phyloP scores from a whole-genome alignment of 2,329 filamentous ascomycete species.

The Pseudocercospora eumusae region DNA sequence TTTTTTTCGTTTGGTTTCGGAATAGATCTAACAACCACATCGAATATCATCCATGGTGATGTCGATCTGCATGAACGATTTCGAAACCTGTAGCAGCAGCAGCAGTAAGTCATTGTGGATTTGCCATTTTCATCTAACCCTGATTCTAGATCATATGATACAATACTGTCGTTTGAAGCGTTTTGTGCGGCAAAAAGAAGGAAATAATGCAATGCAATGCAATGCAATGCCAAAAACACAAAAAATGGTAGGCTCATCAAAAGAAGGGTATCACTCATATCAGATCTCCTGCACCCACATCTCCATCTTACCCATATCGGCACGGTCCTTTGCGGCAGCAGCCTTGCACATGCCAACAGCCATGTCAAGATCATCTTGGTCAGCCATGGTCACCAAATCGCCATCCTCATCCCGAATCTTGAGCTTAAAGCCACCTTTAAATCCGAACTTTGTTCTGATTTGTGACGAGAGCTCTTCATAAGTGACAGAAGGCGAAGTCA shows the following conservation, averaged over 20 bases:
- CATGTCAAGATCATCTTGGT: constrained; percentile 95
- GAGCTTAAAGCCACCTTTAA: constrained; percentile 76
- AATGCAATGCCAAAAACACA: too few relatives aligned
- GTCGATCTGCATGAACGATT: constrained; percentile 1
- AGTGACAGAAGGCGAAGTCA: constrained; percentile 71
- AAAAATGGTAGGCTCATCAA: neutral
- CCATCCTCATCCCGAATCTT: constrained; percentile 85
- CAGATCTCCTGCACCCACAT: constrained; percentile 52
- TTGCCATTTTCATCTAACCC: neutral
- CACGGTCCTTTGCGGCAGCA: constrained; percentile 67
- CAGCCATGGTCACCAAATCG: constrained; percentile 95
- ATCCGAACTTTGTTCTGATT: constrained; percentile 82
- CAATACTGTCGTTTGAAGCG: neutral
- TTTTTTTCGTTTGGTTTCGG: neutral
- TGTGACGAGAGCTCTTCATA: constrained; percentile 77
- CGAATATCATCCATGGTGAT: neutral
- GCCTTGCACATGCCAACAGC: constrained; percentile 66
- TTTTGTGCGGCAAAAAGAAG: neutral
- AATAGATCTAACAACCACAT: neutral
- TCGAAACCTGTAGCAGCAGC: neutral
- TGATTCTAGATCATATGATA: neutral
- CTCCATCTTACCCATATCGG: constrained; percentile 92
- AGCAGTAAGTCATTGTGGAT: neutral
- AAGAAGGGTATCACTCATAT: constrained; percentile 3
- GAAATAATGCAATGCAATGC: neutral